These are phyloP conservation scores for Gracilariopsis chorda DNA, from an alignment of 23 red algal genomes.

Conservation along the genomic window DNA sequence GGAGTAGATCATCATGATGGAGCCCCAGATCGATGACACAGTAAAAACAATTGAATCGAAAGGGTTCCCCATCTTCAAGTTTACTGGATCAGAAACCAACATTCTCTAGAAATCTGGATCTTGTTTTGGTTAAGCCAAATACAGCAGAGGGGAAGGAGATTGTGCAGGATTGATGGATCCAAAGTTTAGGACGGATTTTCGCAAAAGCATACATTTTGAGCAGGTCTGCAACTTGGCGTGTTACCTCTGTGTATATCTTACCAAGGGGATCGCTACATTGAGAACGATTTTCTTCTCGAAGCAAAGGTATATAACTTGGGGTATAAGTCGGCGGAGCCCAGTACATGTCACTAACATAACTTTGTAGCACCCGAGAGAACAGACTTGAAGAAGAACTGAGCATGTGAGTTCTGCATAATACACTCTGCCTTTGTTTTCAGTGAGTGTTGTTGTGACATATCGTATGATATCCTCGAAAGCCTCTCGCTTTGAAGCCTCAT, in stretches of 20 bases:
- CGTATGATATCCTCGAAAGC: not conserved
- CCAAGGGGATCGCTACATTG: not conserved
- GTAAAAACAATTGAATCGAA: no score
- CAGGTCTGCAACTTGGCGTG: no score
- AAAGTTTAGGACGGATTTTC: no score
- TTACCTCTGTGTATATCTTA: not conserved
- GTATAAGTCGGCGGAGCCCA: not conserved
- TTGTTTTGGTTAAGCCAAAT: no score
- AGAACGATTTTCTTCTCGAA: conserved; percentile 17
- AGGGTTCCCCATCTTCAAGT: no score
- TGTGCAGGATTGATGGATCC: no score
- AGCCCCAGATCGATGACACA: no score
- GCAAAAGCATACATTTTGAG: no score
- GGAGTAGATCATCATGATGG: no score
- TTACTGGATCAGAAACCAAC: no score
- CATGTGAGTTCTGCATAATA: not conserved
- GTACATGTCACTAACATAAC: not conserved
- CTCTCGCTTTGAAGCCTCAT: not conserved
- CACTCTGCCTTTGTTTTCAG: not conserved
- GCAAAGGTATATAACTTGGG: not conserved
- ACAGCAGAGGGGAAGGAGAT: no score
- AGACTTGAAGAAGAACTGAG: not conserved
- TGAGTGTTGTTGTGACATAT: not conserved
- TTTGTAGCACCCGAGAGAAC: not conserved
- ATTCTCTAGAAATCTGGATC: no score